These are phyloP conservation scores for Vaccinium macrocarpon DNA, from an alignment of 148 eudicot genomes.

Conservation along the genomic window DNA sequence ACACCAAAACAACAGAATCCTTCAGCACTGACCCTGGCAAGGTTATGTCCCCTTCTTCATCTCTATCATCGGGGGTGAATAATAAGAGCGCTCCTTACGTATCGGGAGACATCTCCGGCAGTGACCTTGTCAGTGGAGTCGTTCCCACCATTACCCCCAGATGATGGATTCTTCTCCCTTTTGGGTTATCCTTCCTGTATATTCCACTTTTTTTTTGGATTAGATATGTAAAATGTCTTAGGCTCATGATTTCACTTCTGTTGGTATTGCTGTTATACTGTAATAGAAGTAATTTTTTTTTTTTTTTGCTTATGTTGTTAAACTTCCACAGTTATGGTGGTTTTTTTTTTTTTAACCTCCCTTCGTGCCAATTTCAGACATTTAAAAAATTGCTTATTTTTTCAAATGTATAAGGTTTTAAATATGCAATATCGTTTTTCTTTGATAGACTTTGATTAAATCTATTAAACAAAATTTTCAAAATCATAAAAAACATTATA, in stretches of 20 bases:
- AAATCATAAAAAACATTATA: no score
- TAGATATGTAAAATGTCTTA: neutral
- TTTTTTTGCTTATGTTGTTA: no score
- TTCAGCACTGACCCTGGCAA: constrained; percentile 19
- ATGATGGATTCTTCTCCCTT: constrained; percentile 21
- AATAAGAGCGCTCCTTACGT: constrained; percentile 28
- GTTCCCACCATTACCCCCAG: constrained; percentile 44
- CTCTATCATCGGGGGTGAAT: constrained; percentile 28
- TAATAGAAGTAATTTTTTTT: neutral
- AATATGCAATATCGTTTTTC: no score
- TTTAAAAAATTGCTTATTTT: no score
- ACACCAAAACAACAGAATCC: constrained; percentile 25
- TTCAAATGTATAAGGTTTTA: no score
- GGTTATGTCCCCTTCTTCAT: constrained; percentile 13
- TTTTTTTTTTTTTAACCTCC: no score
- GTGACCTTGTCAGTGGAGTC: constrained; percentile 56
- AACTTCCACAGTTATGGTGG: neutral
- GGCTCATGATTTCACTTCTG: constrained; percentile 1
- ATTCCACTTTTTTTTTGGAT: neutral
- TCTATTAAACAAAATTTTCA: no score
- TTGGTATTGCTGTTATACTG: neutral
- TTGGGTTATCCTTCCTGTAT: neutral
- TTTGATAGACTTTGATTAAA: no score
- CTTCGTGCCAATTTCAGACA: no score
- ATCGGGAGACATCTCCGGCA: constrained; percentile 47